Evolutionary conservation across 148 eudicot genomes (phyloP), one percentile per base, ranked within the genome.

Genomic region (Camellia granthamiana): DNA sequence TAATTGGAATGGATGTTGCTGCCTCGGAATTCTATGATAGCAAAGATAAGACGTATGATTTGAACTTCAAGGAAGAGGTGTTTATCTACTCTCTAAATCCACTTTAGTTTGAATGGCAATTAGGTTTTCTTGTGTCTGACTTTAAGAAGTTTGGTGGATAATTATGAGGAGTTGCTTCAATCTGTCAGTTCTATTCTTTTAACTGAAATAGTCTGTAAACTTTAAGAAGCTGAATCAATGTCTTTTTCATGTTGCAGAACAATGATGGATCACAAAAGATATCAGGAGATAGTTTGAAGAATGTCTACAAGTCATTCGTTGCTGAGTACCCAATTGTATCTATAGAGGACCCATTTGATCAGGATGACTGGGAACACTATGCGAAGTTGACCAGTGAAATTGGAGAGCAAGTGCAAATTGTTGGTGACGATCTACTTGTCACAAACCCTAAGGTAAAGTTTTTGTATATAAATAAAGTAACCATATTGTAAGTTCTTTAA

Each of bases 1-100:
- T 95, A 61, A 95, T 93, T 78, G 98, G 98, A 71, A 95, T 95
- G 98, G 98, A 95, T 88, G 98, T 95, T 84, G 98, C 98, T 82
- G 97, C 98, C 21, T 95, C 98, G 30, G 98, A 95, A 76, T 95
- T 95, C 80, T 95, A 89, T 87, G 90, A 83, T 56, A 55, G 80
- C 86, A 63, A 77, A 2, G 98, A 95, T 89, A 92, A 93, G 84
- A 85, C 88, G 14, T 95, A 95, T 77, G 98, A 95, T 83, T 81
- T 95, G 85, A 95, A 95, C 90, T 95, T 95, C 86, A 95, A 95
- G 86, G 98, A 95, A 87, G 98, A 95, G 86, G 98, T 89, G 75
- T 42, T 47, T 6, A 61, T 59, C 49, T 16, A 67, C 63, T 81
- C 59, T 73, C 15, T 65, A 18, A 64, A 30, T 42, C 8, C 9